Conservation (phyloP, 2,329 filamentous ascomycete species). For the Mycosphaerella sp. region DNA sequence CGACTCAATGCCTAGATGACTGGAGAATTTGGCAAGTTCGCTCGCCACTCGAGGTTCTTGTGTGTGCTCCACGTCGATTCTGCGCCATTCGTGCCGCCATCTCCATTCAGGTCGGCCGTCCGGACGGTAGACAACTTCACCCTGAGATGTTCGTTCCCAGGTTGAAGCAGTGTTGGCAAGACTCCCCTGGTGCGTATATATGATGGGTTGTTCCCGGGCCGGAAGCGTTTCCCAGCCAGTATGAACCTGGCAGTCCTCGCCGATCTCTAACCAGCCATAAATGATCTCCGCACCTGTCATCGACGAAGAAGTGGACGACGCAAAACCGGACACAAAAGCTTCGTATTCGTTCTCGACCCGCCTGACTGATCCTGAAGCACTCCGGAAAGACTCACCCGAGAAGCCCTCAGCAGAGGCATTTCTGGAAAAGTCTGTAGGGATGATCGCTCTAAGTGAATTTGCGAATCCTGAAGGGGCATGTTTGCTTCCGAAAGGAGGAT, state of each 20-base stretch:
- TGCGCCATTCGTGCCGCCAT: constrained; percentile 12
- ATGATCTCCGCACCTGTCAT: background rate
- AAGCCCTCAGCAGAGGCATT: background rate
- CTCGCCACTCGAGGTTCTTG: background rate
- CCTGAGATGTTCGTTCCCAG: constrained; percentile 7
- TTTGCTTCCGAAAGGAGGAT: constrained; percentile 9
- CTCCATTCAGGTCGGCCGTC: constrained; percentile 9
- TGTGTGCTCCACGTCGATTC: background rate
- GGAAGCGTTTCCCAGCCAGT: background rate
- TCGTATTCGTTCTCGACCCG: constrained; percentile 9
- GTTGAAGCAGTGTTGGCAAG: constrained; percentile 1
- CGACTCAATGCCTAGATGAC: background rate
- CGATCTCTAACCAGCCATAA: background rate
- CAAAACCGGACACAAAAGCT: background rate
- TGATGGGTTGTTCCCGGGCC: background rate
- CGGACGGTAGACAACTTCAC: constrained; percentile 11
- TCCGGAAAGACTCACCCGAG: background rate
- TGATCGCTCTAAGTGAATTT: background rate
- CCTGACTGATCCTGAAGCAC: background rate
- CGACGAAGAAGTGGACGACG: background rate
- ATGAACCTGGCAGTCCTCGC: background rate
- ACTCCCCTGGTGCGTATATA: background rate
- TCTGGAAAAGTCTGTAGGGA: constrained; percentile 1
- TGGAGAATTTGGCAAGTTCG: background rate
- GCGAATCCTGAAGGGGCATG: background rate